Percentiles rank a stretch among this genome's conserved stretches.
These are phyloP conservation scores for Haplographium delicatum DNA, from an alignment of 495 filamentous ascomycete genomes.

Conservation along the genomic window DNA sequence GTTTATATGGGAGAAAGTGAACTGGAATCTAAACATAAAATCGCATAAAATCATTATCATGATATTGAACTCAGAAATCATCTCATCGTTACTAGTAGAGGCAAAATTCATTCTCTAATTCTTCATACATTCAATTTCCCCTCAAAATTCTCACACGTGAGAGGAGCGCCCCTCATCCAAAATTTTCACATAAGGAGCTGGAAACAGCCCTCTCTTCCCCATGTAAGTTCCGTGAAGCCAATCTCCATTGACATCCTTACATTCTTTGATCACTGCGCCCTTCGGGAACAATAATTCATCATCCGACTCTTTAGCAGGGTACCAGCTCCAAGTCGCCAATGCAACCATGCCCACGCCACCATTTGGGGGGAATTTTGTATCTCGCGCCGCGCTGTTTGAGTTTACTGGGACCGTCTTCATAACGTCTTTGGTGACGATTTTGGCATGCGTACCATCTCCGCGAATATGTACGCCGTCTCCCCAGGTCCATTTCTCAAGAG, in stretches of 20 bases:
- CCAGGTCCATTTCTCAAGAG: constrained; percentile 24
- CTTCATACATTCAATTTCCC: no score
- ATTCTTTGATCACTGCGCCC: constrained; percentile 74
- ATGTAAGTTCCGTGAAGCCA: constrained; percentile 82
- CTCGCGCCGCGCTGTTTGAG: not conserved
- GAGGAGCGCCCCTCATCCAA: constrained; percentile 28
- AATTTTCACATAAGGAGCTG: constrained; percentile 59
- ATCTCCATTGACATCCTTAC: constrained; percentile 77
- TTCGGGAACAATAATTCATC: constrained; percentile 82
- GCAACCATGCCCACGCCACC: constrained; percentile 60
- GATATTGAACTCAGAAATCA: no score
- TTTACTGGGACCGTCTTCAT: constrained; percentile 28
- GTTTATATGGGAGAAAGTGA: no score
- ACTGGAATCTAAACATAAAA: no score
- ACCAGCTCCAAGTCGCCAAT: constrained; percentile 68
- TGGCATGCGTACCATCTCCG: constrained; percentile 12
- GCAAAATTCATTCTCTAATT: no score
- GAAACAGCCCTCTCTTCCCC: constrained; percentile 69
- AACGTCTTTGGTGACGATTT: constrained; percentile 32
- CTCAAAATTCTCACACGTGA: no score
- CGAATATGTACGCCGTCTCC: constrained; percentile 15
- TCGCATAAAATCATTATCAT: no score
- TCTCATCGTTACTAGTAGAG: no score
- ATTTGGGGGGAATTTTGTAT: constrained; percentile 55
- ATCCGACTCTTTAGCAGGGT: constrained; percentile 49